Evolutionary conservation across 2,329 filamentous ascomycete species (phyloP), one percentile per base, ranked within the genome.

Genomic region (Biscogniauxia sp.): DNA sequence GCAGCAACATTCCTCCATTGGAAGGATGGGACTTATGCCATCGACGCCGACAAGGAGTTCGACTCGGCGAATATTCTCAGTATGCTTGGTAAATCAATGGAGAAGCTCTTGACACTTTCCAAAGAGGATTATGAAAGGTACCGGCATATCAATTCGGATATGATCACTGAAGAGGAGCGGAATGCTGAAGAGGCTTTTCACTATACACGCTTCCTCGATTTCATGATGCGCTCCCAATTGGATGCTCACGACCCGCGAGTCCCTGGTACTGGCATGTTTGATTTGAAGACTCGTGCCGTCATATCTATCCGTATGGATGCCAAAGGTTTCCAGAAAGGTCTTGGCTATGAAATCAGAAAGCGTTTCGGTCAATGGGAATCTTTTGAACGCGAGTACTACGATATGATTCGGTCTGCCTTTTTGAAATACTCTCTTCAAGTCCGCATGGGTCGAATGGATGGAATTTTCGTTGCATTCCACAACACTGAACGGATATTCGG

Each of bases 391-490:
- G 96, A 99, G 71, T 97, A 95, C 74, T 96, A 89, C 74, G 95
- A 99, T 75, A 96, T 99, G 93, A 94, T 96, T 61, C 86, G 96
- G 57, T 86, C 93, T 1, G 95, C 94, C 0, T 94, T 99, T 78
- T 80, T 99, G 58, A 99, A 99, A 72, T 99, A 99, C 75, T 97
- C 93, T 9, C 81, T 99, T 28, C 95, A 99, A 76, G 96, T 94
- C 26, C 91, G 95, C 52, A 96, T 99, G 86, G 95, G 96, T 19
- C 88, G 93, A 55, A 99, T 99, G 96, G 94, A 99, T 72, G 95
- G 95, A 57, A 97, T 98, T 55, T 99, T 98, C 72, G 91, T 98
- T 20, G 95, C 95, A 2, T 99, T 88, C 73, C 95, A 99, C 79
- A 99, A 99, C 73, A 91, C 93, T 1, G 84, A 93, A 75, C 90